A percentile compares a stretch with the other conserved stretches of the same genome.
phyloP scores from a whole-genome alignment of 176 grass and related monocot species.

The Elymus sibiricus region DNA sequence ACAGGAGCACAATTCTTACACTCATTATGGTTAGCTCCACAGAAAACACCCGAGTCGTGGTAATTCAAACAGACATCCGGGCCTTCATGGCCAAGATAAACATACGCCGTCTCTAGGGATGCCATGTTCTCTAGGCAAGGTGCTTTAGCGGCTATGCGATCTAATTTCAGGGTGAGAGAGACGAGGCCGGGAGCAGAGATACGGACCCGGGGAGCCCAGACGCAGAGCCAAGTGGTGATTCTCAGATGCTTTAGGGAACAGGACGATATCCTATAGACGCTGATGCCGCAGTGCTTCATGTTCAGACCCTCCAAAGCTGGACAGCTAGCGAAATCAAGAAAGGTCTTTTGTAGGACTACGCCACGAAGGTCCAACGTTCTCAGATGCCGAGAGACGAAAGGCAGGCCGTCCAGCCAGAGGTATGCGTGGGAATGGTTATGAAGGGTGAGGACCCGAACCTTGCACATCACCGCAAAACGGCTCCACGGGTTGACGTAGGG shows the following conservation, averaged over 20 bases:
- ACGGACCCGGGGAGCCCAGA: not conserved
- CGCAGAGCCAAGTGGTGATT: not conserved
- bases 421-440: not conserved
- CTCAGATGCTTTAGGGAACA: not conserved
- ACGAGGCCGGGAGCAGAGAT: not conserved
- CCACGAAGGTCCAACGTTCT: not conserved
- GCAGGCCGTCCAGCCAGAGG: not conserved
- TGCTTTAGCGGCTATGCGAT: rapidly evolving
- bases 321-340: not conserved
- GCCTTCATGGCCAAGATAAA: not conserved
- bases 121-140: not conserved
- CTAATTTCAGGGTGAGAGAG: not conserved
- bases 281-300: not conserved
- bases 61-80: not conserved
- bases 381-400: not conserved
- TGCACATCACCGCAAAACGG: not conserved
- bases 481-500: not conserved
- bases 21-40: not conserved
- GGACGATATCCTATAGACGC: not conserved
- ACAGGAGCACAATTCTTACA: not conserved
- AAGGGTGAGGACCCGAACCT: not conserved
- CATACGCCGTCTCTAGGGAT: not conserved
- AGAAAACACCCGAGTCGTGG: not conserved
- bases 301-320: not conserved
- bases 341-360: not conserved